A percentile compares a stretch with the other conserved stretches of the same genome.
Conservation (phyloP, 371 early-diverging fungal species). For the Funneliformis caledonium region DNA sequence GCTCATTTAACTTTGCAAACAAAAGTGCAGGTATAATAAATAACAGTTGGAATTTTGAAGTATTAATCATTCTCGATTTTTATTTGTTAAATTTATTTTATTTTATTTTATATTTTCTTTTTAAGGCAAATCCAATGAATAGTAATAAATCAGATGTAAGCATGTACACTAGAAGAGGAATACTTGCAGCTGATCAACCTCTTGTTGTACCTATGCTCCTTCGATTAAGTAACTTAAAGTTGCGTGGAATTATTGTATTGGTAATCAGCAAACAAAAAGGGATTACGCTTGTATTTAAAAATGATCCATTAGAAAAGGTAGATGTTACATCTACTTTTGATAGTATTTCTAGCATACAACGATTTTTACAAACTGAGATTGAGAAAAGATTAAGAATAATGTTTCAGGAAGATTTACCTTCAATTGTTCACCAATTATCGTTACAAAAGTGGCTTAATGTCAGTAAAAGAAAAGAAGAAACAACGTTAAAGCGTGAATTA, state of each 20-base stretch:
- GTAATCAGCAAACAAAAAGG: conserved; percentile 92
- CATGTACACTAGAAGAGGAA: conserved; percentile 67
- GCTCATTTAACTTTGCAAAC: conserved; percentile 92
- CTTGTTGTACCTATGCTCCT: conserved; percentile 95
- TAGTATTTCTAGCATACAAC: conserved; percentile 79
- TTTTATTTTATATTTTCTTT: not conserved
- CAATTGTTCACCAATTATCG: conserved; percentile 90
- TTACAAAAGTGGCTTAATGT: conserved; percentile 31
- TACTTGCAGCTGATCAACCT: conserved; percentile 89
- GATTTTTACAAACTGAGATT: conserved; percentile 89
- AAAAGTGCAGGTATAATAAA: conserved; percentile 82
- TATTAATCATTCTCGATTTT: conserved; percentile 5
- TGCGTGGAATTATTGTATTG: conserved; percentile 92
- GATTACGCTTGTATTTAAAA: conserved; percentile 94
- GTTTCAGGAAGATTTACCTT: conserved; percentile 92
- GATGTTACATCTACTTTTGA: conserved; percentile 95
- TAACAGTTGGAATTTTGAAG: not conserved
- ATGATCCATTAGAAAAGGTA: conserved; percentile 93
- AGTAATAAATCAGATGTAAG: conserved; percentile 61
- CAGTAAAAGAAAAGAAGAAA: conserved; percentile 23
- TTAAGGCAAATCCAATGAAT: conserved; percentile 83
- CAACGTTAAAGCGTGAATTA: not conserved
- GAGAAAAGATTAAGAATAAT: conserved; percentile 86
- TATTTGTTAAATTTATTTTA: not conserved
- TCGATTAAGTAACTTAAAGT: conserved; percentile 83